Base-by-base conservation (phyloP, 2,329 filamentous ascomycete genomes). In the Lasiodiplodia sp. region DNA sequence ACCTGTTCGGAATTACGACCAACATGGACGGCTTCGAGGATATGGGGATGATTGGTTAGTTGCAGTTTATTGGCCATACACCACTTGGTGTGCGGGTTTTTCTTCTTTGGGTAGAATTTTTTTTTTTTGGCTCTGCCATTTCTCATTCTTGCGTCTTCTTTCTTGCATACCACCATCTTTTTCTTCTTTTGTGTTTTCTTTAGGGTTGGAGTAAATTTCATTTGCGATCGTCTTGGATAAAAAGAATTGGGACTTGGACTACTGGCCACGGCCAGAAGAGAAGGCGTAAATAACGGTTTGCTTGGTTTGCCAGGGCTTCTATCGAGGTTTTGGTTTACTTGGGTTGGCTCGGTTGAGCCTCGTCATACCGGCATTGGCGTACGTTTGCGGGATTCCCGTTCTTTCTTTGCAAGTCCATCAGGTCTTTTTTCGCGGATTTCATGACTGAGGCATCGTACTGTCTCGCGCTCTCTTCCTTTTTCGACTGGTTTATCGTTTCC, bases 1-100 rank as follows among this genome's bases (percentile, higher is more conserved):
- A 60, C 37, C 14, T 68, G 56, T 68, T 68, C 31, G 63, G 63
- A 16, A 55, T 66, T 25, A 64, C 60, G 31, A 38, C 28, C 60
- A 31, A 31, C 18, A 25, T 49, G 44, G 47, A 38, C 23, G 47
- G 60, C 16, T n/a, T 64, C 11, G 60, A 64, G 18, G 63, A 66
- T 16, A 47, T 56, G 34, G 51, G 51, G 2, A 66, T 66, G 63
- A 21, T 18, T 14, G 63, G 23, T 11, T 55, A 44, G 49, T 10
- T 14, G 21, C 44, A 56, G 21, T 21, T n/a, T 31, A n/a, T 10
- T 5, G 14, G 34, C n/a, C 47, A 7, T 16, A 2, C 40, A 18
- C 21, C 47, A 28, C 34, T 40, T 16, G 10, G 12, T 16, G 25
- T 23, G 18, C 12, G 18, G 25, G 14, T 52, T 52, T 49, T 21